Base-by-base conservation (phyloP, 352 stramenopile genomes). In the Phytophthora melonis region DNA sequence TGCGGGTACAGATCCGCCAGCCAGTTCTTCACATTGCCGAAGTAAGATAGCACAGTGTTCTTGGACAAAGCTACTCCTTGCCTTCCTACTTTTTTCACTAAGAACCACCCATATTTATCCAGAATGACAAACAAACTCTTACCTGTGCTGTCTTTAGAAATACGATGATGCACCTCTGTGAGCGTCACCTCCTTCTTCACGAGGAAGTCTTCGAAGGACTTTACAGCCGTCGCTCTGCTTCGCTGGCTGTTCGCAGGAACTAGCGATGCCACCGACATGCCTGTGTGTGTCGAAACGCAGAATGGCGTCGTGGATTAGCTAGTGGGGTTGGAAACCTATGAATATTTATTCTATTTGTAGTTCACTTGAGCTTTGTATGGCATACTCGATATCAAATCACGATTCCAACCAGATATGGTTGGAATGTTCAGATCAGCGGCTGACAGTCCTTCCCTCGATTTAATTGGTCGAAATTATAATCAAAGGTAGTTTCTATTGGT, bases 71-170 rank as follows among this genome's bases (percentile, higher is more conserved):
- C 13, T 47, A 47, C 39, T 47, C 39, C 39, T 19, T 47, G 39
- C 39, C 39, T 47, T 47, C 39, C 39, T 47, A 47, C 34, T 47
- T 47, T 47, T 47, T 47, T 47, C 16, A 47, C 39, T 47, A 47
- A 9, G 16, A 47, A 47, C 39, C 39, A 47, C 13, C 39, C 39
- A 47, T 47, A 19, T 11, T 19, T 47, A 18, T 47, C 39, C 39
- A 47, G 39, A 19, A 47, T 19, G 39, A 47, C 39, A 47, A 47
- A 16, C 36, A 43, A 10, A 43, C 36, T 43, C 13, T 47, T 47
- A 19, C 13, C 13, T 18, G 39, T n/a, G 13, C 14, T 47, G 11
- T 18, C 39, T 14, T 47, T 47, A 47, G 39, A 47, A 47, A n/a
- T 47, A n/a, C 39, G 39, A 47, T 19, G 14, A 47, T 47, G 39